Base-by-base conservation (phyloP, 2,329 filamentous ascomycete genomes). In the Xylaria sp. region DNA sequence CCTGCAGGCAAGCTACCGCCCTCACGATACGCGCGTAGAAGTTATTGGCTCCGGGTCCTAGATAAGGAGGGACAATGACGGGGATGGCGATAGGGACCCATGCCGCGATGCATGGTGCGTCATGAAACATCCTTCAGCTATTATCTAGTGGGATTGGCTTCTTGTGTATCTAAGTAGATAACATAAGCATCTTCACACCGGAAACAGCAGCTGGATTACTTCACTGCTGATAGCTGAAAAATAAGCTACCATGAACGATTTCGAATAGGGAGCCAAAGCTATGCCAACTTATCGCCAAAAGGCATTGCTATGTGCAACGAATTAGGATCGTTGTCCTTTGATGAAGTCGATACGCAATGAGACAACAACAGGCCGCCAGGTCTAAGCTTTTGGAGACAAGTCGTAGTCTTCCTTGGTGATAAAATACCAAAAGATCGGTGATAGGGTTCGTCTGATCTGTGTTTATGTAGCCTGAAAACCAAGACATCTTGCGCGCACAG, bases 31-130 rank as follows among this genome's bases (percentile, higher is more conserved):
- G 40, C 48, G 54, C 42, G 32, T 29, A 21, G 44, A 12, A 57
- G 25, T 42, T 42, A 70, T 71, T 69, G 64, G 69, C 54, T 51
- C 23, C 42, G 48, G 13, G 25, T 27, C 27, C 44, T 40, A 69
- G 70, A 70, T 72, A 70, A 72, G 65, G 65, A 68, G 47, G 47
- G 61, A 69, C 60, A 68, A 60, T 42, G 60, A 62, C 64, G 59
- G 70, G 62, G 62, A 62, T 67, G 53, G 32, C 50, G 51, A 60
- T 47, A 35, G 47, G 55, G 60, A 57, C 44, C 66, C 40, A 62
- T 4, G 50, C 66, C 60, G 61, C 57, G 21, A 57, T 59, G 58
- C 57, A 60, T 42, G 60, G 63, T 65, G 59, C 47, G 59, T 58
- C 53, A 59, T 63, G 40, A 44, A 27, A n/a, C 37, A 25, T 12